phyloP scores from a whole-genome alignment of 768 basidiomycete species.

The Mrakia frigida region DNA sequence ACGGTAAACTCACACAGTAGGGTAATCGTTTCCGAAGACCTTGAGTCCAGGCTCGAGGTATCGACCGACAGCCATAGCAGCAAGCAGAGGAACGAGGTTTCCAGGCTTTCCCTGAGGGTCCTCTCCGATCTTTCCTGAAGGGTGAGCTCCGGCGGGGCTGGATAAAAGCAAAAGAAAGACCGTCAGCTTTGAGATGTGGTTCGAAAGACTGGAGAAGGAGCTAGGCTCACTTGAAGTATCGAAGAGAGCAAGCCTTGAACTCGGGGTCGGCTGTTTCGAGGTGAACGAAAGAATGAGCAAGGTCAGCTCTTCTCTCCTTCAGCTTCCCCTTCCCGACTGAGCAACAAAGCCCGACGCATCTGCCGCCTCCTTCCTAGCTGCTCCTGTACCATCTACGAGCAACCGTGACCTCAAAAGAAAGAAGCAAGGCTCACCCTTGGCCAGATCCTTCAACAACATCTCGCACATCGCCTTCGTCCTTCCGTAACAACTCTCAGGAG shows the following conservation, averaged over 20 bases:
- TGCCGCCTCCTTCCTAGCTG: not conserved
- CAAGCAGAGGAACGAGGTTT: constrained; percentile 86
- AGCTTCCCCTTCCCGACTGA: not conserved
- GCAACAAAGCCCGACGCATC: not conserved
- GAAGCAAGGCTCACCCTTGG: constrained; percentile 41
- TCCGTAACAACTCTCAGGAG: constrained; percentile 89
- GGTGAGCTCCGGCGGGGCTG: constrained; percentile 97
- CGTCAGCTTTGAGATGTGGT: constrained; percentile 12
- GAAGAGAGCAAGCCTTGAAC: constrained; percentile 63
- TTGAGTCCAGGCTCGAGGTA: constrained; percentile 61
- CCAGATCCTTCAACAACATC: constrained; percentile 79
- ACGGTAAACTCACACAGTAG: constrained; percentile 63
- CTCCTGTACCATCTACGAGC: not conserved
- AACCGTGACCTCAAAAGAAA: no score
- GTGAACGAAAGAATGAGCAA: not conserved
- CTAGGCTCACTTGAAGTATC: constrained; percentile 77
- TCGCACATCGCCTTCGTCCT: constrained; percentile 96
- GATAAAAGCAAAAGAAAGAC: not conserved
- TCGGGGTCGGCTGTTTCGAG: constrained; percentile 57
- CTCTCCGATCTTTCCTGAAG: constrained; percentile 90
- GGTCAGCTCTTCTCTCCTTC: not conserved
- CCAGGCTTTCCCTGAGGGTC: constrained; percentile 93
- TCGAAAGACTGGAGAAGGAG: not conserved
- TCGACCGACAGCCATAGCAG: constrained; percentile 90
- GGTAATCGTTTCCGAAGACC: constrained; percentile 96